These are phyloP conservation scores for Leucosporidium scottii DNA, from an alignment of 768 basidiomycete species.

Conservation along the genomic window DNA sequence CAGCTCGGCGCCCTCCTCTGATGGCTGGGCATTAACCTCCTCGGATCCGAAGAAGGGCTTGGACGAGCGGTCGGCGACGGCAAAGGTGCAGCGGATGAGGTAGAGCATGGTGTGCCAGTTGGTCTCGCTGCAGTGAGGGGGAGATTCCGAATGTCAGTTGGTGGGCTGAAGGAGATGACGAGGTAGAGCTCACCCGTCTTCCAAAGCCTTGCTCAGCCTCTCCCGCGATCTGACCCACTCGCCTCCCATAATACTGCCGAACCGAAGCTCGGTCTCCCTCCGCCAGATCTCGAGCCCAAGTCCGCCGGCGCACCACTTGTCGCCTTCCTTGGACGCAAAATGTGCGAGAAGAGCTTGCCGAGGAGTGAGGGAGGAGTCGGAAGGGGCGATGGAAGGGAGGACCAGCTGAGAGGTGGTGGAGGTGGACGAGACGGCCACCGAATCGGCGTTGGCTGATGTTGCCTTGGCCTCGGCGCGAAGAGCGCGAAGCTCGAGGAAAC, in stretches of 20 bases:
- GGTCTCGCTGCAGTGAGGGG: conserved; percentile 21
- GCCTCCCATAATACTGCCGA: background rate
- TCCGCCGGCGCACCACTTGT: conserved; percentile 21
- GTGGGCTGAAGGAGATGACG: background rate
- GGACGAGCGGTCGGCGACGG: conserved; percentile 10
- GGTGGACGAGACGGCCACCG: background rate
- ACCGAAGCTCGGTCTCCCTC: conserved; percentile 21
- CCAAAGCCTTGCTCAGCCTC: conserved; percentile 8
- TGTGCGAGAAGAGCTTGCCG: conserved; percentile 11
- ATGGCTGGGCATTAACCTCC: background rate
- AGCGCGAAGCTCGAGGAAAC: conserved; percentile 27
- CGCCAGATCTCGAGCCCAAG: conserved; percentile 34
- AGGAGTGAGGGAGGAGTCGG: background rate
- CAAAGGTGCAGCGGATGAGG: conserved; percentile 25
- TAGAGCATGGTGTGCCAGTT: conserved; percentile 38
- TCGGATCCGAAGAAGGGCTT: background rate
- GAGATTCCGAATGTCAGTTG: background rate
- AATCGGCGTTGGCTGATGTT: background rate
- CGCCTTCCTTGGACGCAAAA: conserved; percentile 13
- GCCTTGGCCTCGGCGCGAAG: conserved; percentile 2
- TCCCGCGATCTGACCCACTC: conserved; percentile 14
- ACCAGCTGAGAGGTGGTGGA: background rate
- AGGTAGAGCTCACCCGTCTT: conserved; percentile 19
- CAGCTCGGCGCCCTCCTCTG: background rate
- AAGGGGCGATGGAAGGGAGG: conserved; percentile 10